These are phyloP conservation scores for Pulveroboletus ravenelii DNA, from an alignment of 768 basidiomycete species.

Conservation along the genomic window DNA sequence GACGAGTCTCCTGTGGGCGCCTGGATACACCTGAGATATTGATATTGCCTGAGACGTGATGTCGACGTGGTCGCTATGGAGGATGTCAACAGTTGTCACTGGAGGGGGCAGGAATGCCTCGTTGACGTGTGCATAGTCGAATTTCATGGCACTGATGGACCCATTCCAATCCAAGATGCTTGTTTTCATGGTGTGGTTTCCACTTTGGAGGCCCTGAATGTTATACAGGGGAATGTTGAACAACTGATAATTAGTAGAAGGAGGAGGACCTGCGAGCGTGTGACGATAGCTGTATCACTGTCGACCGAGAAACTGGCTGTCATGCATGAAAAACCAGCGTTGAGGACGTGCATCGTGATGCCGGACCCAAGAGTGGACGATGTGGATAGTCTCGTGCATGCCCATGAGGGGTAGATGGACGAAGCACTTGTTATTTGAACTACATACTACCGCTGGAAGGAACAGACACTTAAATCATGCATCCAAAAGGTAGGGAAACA, in stretches of 20 bases:
- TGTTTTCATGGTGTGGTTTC: conserved; percentile 18
- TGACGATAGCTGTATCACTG: conserved; percentile 1
- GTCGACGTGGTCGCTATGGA: neutral
- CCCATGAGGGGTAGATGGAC: conserved; percentile 21
- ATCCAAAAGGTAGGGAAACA: too few species aligned
- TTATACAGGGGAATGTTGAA: conserved; percentile 18
- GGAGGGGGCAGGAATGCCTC: conserved; percentile 15
- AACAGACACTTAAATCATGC: neutral
- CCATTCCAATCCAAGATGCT: conserved; percentile 19
- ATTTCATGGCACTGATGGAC: conserved; percentile 18
- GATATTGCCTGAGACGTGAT: neutral
- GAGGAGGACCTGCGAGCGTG: neutral
- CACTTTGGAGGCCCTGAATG: conserved; percentile 12
- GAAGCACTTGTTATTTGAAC: conserved; percentile 8
- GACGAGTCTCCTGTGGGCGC: neutral
- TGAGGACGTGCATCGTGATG: conserved; percentile 24
- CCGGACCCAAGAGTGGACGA: conserved; percentile 16
- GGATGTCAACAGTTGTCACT: neutral
- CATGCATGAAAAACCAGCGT: conserved; percentile 18
- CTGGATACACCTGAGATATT: neutral
- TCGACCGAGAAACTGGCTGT: conserved; percentile 22
- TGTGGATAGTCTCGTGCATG: neutral
- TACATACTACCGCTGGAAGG: conserved; percentile 14
- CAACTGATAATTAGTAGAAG: conserved; percentile 13
- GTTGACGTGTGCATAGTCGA: conserved; percentile 26